A percentile compares a stretch with the other conserved stretches of the same genome.
These are phyloP conservation scores for Colletotrichum graminicola DNA, from an alignment of 2,329 filamentous ascomycete genomes.

Conservation along the genomic window DNA sequence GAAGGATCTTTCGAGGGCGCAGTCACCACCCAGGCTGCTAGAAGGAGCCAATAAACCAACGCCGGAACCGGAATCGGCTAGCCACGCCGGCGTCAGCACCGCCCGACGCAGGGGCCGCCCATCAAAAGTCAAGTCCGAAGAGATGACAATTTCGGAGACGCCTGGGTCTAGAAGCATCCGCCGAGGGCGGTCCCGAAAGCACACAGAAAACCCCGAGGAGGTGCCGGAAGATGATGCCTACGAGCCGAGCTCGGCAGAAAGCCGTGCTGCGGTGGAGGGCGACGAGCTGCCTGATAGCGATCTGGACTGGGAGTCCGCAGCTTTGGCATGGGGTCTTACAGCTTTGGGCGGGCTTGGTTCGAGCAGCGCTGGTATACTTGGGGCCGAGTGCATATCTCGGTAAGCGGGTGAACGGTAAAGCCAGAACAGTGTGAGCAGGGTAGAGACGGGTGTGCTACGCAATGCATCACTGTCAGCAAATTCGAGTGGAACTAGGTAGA, in stretches of 20 bases:
- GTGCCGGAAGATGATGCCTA: slow-evolving; percentile 52
- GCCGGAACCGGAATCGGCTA: slow-evolving; percentile 28
- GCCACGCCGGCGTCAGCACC: slow-evolving; percentile 17
- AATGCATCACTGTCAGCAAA: slow-evolving; percentile 12
- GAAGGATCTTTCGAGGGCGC: slow-evolving; percentile 14
- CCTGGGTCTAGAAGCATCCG: slow-evolving; percentile 40
- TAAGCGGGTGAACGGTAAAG: slow-evolving; percentile 43
- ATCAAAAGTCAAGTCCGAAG: slow-evolving; percentile 23
- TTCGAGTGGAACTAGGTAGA: not conserved
- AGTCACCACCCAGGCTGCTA: slow-evolving; percentile 28
- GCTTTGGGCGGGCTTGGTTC: slow-evolving; percentile 58
- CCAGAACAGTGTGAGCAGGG: not conserved
- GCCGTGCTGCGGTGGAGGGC: slow-evolving; percentile 51
- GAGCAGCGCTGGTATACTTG: slow-evolving; percentile 60
- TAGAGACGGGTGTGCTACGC: not conserved
- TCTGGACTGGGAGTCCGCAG: slow-evolving; percentile 61
- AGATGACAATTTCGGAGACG: slow-evolving; percentile 8
- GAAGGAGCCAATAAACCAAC: slow-evolving; percentile 14
- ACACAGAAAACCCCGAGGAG: slow-evolving; percentile 45
- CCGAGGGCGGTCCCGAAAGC: slow-evolving; percentile 47
- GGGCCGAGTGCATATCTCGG: slow-evolving; percentile 59
- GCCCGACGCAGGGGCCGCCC: slow-evolving; percentile 25
- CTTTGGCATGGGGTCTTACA: slow-evolving; percentile 61
- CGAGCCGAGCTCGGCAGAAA: slow-evolving; percentile 52
- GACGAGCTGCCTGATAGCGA: slow-evolving; percentile 57